Conservation (phyloP, 2,329 filamentous ascomycete genomes). For the Cadophora sp. region DNA sequence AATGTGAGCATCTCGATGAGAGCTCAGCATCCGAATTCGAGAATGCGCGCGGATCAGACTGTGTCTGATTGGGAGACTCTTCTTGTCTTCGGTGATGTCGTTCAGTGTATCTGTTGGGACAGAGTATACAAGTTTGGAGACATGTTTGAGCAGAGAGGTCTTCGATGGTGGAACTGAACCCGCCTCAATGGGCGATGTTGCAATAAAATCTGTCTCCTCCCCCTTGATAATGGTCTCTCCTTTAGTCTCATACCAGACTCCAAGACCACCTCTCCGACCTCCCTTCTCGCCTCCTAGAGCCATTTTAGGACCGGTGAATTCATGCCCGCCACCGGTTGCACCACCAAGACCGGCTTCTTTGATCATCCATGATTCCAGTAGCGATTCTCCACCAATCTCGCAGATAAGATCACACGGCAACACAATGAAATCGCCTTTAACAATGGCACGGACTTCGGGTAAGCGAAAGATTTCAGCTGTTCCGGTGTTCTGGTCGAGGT, state of each 20-base stretch:
- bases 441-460: conserved; percentile 77
- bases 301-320: conserved; percentile 51
- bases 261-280: conserved; percentile 77
- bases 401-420: conserved; percentile 94
- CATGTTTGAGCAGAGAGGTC: conserved; percentile 68
- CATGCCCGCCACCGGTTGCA: conserved; percentile 59
- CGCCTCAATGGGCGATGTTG: conserved; percentile 70
- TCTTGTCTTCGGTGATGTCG: conserved; percentile 79
- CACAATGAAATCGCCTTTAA: conserved; percentile 87
- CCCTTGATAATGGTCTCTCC: conserved; percentile 79
- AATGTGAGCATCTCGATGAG: conserved; percentile 88
- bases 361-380: conserved; percentile 93
- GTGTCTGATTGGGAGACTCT: conserved; percentile 76
- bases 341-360: conserved; percentile 73
- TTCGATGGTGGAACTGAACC: conserved; percentile 64
- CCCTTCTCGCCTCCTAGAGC: conserved; percentile 60
- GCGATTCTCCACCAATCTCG: conserved; percentile 81
- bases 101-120: conserved; percentile 90
- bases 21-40: conserved; percentile 79
- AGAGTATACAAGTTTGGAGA: conserved; percentile 83
- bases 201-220: conserved; percentile 92
- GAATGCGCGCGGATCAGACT: conserved; percentile 77
- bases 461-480: conserved; percentile 89
- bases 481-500: conserved; percentile 81
- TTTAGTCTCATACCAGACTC: conserved; percentile 91